Percentiles rank a stretch among this genome's conserved stretches.
Conservation (phyloP, 1,139 yeast species). For the Debaryomycetaceae sp. region DNA sequence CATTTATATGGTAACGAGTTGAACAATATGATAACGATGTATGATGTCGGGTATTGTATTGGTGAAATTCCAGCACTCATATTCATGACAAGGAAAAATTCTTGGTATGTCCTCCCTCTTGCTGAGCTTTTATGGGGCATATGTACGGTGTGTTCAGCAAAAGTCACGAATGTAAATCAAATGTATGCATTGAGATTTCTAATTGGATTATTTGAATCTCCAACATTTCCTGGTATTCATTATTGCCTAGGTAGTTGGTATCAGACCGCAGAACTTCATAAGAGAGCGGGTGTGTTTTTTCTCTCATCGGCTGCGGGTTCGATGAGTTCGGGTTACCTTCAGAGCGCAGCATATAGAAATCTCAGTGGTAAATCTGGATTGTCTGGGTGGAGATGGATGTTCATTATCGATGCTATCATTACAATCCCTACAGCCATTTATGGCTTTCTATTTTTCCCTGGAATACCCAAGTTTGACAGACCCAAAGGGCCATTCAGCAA, state of each 20-base stretch:
- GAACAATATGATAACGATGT: slow-evolving; percentile 18
- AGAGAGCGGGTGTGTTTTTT: slow-evolving; percentile 6
- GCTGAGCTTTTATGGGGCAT: not conserved
- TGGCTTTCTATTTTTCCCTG: slow-evolving; percentile 9
- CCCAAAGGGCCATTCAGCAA: not conserved
- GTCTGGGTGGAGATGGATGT: slow-evolving; percentile 13
- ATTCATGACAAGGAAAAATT: not conserved
- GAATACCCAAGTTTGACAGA: slow-evolving; percentile 3
- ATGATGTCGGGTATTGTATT: slow-evolving; percentile 11
- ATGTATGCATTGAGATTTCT: not conserved
- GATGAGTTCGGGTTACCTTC: slow-evolving; percentile 20
- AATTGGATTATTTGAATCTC: not conserved
- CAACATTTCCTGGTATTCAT: slow-evolving; percentile 21
- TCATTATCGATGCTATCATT: slow-evolving; percentile 6
- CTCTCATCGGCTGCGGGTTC: slow-evolving; percentile 15
- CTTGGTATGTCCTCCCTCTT: not conserved
- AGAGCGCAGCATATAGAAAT: slow-evolving; percentile 10
- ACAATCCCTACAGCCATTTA: no score
- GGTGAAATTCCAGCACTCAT: not conserved
- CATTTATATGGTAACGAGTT: slow-evolving; percentile 28
- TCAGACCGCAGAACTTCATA: slow-evolving; percentile 42
- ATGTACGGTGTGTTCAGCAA: not conserved
- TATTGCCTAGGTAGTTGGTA: slow-evolving; percentile 25
- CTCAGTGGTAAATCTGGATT: slow-evolving; percentile 9
- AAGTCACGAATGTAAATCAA: not conserved